A percentile compares a stretch with the other conserved stretches of the same genome.
These are phyloP conservation scores for Babesia divergens DNA, from an alignment of 169 alveolate species.

Conservation along the genomic window DNA sequence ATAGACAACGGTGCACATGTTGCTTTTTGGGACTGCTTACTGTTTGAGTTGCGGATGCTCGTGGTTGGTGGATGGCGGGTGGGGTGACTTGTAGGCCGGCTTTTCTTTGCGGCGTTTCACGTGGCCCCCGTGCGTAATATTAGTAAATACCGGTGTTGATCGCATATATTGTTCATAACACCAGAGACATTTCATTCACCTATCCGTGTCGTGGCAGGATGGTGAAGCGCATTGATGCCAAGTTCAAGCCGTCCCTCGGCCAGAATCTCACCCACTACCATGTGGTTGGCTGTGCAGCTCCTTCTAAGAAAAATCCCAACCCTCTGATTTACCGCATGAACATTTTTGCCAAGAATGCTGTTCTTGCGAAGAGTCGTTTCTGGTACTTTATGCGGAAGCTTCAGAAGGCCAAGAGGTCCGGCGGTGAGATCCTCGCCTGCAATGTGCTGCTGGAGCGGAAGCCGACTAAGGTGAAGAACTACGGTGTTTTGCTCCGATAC, in stretches of 20 bases:
- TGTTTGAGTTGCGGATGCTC: background rate
- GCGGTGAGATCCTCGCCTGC: constrained; percentile 95
- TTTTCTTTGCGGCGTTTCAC: background rate
- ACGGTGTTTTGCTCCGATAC: constrained; percentile 96
- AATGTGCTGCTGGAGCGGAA: constrained; percentile 84
- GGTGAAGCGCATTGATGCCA: constrained; percentile 64
- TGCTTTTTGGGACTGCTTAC: no score
- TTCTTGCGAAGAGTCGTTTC: constrained; percentile 95
- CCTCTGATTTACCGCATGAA: constrained; percentile 93
- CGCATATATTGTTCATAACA: background rate
- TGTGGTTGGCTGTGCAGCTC: constrained; percentile 94
- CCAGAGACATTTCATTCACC: background rate
- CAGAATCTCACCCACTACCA: constrained; percentile 86
- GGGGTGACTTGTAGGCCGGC: constrained; percentile 20
- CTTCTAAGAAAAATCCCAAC: constrained; percentile 90
- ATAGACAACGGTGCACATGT: no score
- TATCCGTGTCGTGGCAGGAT: constrained; percentile 20
- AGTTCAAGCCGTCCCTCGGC: constrained; percentile 72
- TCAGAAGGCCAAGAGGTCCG: constrained; percentile 91
- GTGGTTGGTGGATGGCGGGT: constrained; percentile 9
- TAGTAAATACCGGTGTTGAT: background rate
- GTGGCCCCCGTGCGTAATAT: background rate
- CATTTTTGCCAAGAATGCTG: constrained; percentile 94
- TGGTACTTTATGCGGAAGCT: constrained; percentile 96
- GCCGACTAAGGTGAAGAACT: constrained; percentile 91